These are phyloP conservation scores for Tricladium varicosporioides DNA, from an alignment of 2,329 filamentous ascomycete species.

Conservation along the genomic window DNA sequence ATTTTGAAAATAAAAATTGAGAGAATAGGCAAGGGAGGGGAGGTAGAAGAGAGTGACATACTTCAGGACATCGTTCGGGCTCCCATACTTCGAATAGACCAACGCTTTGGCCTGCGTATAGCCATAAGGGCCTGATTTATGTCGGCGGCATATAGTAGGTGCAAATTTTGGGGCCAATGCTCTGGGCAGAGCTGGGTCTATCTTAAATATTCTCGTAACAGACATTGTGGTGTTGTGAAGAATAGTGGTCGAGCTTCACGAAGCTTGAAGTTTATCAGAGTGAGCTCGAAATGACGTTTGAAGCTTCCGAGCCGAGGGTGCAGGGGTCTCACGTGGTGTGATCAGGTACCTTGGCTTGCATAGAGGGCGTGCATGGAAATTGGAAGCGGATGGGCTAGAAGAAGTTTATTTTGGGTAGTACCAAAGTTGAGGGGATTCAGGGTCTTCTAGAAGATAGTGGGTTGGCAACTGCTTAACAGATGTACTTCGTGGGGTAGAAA, in stretches of 20 bases:
- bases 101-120: conserved; percentile 86
- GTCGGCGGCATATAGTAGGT: conserved; percentile 34
- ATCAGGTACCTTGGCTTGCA: neutral
- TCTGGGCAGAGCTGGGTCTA: conserved; percentile 17
- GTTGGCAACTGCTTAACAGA: too few species aligned
- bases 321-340: neutral
- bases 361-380: neutral
- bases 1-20: neutral
- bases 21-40: neutral
- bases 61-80: conserved; percentile 69
- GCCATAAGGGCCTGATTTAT: conserved; percentile 62
- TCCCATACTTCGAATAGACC: conserved; percentile 71
- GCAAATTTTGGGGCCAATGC: conserved; percentile 12
- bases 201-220: conserved; percentile 13
- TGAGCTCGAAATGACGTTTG: neutral
- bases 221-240: conserved; percentile 16
- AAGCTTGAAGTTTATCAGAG: neutral
- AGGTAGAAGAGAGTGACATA: conserved; percentile 34
- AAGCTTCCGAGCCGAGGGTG: neutral
- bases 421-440: too few species aligned
- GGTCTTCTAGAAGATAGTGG: too few species aligned
- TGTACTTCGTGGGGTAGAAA: too few species aligned
- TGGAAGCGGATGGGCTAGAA: neutral
- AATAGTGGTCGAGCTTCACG: neutral
- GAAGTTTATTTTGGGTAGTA: neutral